Evolutionary conservation across 139 green algal species (phyloP), one percentile per base, ranked within the genome.

Genomic region (Chlamydomonas applanata): DNA sequence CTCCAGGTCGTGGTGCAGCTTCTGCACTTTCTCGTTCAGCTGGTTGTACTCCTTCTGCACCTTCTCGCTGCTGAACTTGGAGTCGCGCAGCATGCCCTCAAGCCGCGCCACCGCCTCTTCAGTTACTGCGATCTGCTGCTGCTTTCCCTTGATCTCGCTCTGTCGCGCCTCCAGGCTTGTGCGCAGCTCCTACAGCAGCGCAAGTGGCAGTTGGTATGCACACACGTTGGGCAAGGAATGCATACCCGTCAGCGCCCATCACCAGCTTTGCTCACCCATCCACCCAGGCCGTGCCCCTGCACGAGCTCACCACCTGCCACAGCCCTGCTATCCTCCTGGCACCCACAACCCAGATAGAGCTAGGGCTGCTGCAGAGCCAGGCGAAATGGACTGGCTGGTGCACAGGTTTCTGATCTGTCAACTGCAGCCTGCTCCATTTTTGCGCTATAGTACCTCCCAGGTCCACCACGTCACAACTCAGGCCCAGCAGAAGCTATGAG

Each of bases 1-100:
- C 72, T 96, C 91, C 54, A 97, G 84, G 71, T 95, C 92, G 34
- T 89, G 85, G 68, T 97, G 90, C 83, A 97, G 87, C 83, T 94
- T 95, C 25, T 87, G 63, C 35, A 93, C 89, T 79, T 95, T 93
- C 73, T 97, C 90, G 25, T 83, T 93, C 33, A 97, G 85, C 19
- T 78, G 44, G 76, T 95, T 94, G 89, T 89, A 94, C 78, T 97
- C 93, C 82, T 96, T 96, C 69, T 93, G 82, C 53, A 93, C 82
- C 54, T 90, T 89, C 49, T 97, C 90, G 33, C 80, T 91, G 9
- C 79, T 69, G 25, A 73, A 71, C 63, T 90, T 83, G 66, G 84
- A 76, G 56, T 96, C 91, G 9, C 86, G 80, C 46, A 97, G 66
- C 81, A 92, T 81, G 32, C 75, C 65, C 82, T 96, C 87, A 59